Evolutionary conservation across 2,329 filamentous ascomycete genomes (phyloP), one percentile per base, ranked within the genome.

Genomic region (Purpureocillium lavendulum): DNA sequence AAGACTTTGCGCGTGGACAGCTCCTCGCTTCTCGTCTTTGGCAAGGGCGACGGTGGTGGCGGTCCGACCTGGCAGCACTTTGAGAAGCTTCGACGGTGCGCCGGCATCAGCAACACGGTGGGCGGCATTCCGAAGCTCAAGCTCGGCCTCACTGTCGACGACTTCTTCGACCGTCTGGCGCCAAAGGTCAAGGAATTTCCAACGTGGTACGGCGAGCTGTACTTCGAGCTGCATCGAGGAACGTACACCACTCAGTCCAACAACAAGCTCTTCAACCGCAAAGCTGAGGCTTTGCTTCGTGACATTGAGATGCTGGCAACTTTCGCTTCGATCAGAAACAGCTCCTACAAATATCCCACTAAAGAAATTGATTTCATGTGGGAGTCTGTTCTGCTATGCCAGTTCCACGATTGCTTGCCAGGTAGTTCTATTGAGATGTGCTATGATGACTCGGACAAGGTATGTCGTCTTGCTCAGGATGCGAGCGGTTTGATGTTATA

Each of bases 241-340:
- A 97, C 90, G 11, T 97, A 97, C 64, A 98, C 92, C 4, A 96
- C 90, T 0, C 90, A 97, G 60, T 84, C 89, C 43, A 95, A 96
- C 66, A 98, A 95, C 70, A 98, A 98, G 68, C 79, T 80, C 51
- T 90, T 94, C 68, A 98, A 97, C 59, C 78, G 92, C 40, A 84
- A 82, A 56, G 75, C 87, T 0, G 92, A 98, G 62, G 79, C 84
- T 39, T 62, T 95, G 64, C 72, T 98, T 39, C 83, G 88, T 35
- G 87, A 95, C 47, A 72, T 97, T 40, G 92, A 98, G 61, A 81
- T 86, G 48, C 69, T 97, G 29, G 87, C 89, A 7, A 94, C 92
- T 0, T 66, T 94, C 49, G 88, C 87, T 5, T 92, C 84, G 3
- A 66, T 97, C 45, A 78, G 79, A 51, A 69, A 81, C 45, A 69